A percentile compares a stretch with the other conserved stretches of the same genome.
These are phyloP conservation scores for Glaciozyma antarctica DNA, from an alignment of 768 basidiomycete species.

Conservation along the genomic window DNA sequence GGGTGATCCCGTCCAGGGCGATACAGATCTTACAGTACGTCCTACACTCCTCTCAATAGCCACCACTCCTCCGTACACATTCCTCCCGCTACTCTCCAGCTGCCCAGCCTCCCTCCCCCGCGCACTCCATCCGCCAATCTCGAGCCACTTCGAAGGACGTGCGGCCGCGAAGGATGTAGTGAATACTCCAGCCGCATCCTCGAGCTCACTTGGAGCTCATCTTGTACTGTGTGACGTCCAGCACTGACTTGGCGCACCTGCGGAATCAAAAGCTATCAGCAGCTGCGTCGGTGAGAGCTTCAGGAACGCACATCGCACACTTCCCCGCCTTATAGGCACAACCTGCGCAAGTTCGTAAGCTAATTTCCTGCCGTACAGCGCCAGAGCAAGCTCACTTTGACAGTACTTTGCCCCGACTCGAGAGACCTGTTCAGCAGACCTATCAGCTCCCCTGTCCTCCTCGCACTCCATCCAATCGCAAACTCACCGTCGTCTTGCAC, in stretches of 20 bases:
- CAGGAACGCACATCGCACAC: conserved; percentile 9
- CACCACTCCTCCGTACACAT: too few relatives aligned
- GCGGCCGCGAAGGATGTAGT: not conserved
- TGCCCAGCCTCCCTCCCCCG: too few relatives aligned
- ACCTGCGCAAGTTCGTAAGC: not conserved
- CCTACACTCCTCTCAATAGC: not conserved
- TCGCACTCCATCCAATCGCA: too few relatives aligned
- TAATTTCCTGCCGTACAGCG: too few relatives aligned
- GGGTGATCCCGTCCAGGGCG: too few relatives aligned
- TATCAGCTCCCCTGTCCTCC: too few relatives aligned
- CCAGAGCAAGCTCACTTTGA: not conserved
- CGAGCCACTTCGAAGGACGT: too few relatives aligned
- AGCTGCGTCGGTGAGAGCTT: too few relatives aligned
- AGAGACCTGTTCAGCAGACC: not conserved
- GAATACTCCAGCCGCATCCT: not conserved
- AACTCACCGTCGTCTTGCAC: too few relatives aligned
- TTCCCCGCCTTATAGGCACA: conserved; percentile 21
- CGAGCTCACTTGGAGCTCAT: conserved; percentile 13
- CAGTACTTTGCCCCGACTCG: conserved; percentile 28
- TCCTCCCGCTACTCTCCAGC: too few relatives aligned
- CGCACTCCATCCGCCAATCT: too few relatives aligned
- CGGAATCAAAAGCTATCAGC: not conserved
- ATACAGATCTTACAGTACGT: not conserved
- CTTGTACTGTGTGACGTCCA: conserved; percentile 22
- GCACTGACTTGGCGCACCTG: conserved; percentile 23